A percentile compares a stretch with the other conserved stretches of the same genome.
These are phyloP conservation scores for Avena insularis DNA, from an alignment of 176 grass and related monocot species.

Conservation along the genomic window DNA sequence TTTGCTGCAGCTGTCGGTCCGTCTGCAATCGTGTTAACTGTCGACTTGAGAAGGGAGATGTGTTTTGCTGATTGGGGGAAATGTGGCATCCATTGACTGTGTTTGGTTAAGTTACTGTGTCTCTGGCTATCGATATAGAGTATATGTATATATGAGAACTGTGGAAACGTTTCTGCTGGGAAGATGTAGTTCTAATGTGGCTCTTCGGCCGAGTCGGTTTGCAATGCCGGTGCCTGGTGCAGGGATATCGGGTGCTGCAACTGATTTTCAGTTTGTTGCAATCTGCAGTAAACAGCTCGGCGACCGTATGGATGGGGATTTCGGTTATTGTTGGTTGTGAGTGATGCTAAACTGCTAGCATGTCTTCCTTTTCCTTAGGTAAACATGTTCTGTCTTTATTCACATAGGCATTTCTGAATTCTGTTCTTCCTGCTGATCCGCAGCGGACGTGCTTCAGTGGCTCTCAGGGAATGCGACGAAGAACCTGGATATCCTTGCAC, in stretches of 20 bases:
- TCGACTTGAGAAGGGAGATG: too few species aligned
- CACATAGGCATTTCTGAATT: background rate
- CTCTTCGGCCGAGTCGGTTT: background rate
- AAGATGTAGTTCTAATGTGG: background rate
- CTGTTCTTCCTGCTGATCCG: background rate
- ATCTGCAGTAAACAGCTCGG: background rate
- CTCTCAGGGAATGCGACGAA: constrained; percentile 79
- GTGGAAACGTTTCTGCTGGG: background rate
- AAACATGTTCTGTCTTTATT: background rate
- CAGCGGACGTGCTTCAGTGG: constrained; percentile 89
- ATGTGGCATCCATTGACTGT: background rate
- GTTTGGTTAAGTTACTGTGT: too few species aligned
- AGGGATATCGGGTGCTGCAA: background rate
- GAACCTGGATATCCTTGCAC: constrained; percentile 76
- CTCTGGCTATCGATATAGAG: too few species aligned
- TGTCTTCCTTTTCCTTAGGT: too few species aligned
- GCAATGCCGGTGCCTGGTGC: background rate
- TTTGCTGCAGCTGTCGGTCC: too few species aligned
- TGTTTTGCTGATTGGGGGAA: background rate
- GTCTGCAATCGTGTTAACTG: too few species aligned
- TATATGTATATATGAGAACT: too few species aligned
- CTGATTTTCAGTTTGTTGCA: background rate
- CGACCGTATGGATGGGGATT: background rate
- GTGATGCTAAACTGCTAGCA: background rate
- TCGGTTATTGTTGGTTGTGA: background rate